Evolutionary conservation across 768 basidiomycete genomes (phyloP), one percentile per base, ranked within the genome.

Genomic region (Kwoniella botswanensis): DNA sequence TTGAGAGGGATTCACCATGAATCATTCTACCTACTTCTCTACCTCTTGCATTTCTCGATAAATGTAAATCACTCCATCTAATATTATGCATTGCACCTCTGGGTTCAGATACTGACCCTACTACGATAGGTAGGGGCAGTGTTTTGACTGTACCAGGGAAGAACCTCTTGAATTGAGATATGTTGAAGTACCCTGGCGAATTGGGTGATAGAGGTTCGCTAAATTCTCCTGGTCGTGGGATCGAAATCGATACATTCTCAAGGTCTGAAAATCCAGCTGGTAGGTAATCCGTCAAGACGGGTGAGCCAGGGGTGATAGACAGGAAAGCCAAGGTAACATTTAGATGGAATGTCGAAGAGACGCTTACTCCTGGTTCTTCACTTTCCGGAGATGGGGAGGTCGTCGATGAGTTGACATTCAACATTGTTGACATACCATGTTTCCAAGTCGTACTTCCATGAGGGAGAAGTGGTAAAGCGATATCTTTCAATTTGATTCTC

Each of bases 61-160:
- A 59, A 22, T 75, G 73, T 12, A 81, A 59, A 55, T 81, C 80
- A 18, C 66, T 72, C 80, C 78, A 78, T 12, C 74, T 22, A 21
- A 63, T 22, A 12, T 53, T 71, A 55, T 78, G 75, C 77, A 79
- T 75, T 3, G 78, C 78, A 9, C 70, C 71, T 18, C 70, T 54
- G 1, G 78, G 80, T 59, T 82, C 80, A 0, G 74, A 71, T 4
- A 82, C 80, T 5, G 74, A 75, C 9, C 80, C 80, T 60, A 82
- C 73, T 22, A 78, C 74, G 65, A 82, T 73, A 3, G 78, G 74
- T 1, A 82, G 53, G 1, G 79, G 74, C 2, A 76, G 58, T 10
- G 75, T 77, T 42, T 72, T 63, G 22, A 77, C 58, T 26, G 74
- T 72, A 3, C 78, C 73, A 13, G 75, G 71, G 65, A 76, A 75